phyloP scores from a whole-genome alignment of 805 yeast species.

The Cyberlindnera petersonii region DNA sequence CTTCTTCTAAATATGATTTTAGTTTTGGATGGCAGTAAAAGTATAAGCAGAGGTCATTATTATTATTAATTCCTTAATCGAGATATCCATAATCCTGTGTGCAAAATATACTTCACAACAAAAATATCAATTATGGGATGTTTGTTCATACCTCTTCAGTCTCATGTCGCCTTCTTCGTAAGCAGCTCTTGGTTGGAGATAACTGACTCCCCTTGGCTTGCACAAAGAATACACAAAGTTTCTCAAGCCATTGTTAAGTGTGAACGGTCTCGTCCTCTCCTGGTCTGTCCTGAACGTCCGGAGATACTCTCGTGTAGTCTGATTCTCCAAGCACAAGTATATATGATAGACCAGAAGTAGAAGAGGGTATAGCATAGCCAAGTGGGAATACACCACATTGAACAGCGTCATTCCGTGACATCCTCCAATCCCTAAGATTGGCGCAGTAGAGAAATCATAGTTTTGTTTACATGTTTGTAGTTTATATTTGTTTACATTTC shows the following conservation, averaged over 20 bases:
- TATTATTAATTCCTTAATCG: too few species aligned
- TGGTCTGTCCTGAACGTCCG: constrained; percentile 39
- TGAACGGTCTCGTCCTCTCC: constrained; percentile 33
- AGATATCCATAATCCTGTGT: too few species aligned
- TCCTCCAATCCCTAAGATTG: too few species aligned
- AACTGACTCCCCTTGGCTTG: constrained; percentile 38
- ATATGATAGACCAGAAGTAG: constrained; percentile 51
- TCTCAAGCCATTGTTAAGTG: constrained; percentile 26
- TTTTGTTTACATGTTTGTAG: neutral
- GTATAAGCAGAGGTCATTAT: too few species aligned
- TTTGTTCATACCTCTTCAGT: constrained; percentile 31
- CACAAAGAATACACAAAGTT: constrained; percentile 34
- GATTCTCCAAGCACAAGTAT: constrained; percentile 49
- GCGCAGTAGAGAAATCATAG: neutral
- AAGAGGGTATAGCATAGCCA: constrained; percentile 52
- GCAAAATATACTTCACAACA: too few species aligned
- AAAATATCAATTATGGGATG: too few species aligned
- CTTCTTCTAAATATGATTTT: too few species aligned
- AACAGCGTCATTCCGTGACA: constrained; percentile 47
- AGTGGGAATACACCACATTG: constrained; percentile 44
- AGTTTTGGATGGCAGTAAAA: too few species aligned
- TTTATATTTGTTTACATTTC: constrained; percentile 8
- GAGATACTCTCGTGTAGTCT: constrained; percentile 73
- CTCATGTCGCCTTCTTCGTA: constrained; percentile 38
- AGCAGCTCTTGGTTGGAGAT: constrained; percentile 30